phyloP scores from a whole-genome alignment of 768 basidiomycete genomes.

The Cyclocybe cylindracea region DNA sequence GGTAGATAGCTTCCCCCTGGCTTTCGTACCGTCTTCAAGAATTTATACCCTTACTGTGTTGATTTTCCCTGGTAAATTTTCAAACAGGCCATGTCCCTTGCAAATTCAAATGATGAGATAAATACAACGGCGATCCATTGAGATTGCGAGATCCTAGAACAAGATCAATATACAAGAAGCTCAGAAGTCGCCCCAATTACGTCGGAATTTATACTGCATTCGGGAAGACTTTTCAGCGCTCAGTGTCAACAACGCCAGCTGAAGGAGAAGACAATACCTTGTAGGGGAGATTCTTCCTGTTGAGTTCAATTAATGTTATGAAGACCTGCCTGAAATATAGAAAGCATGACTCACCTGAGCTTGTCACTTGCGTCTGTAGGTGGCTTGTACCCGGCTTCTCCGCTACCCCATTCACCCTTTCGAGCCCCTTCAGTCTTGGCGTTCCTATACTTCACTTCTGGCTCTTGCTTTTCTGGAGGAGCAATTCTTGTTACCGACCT shows the following conservation, averaged over 20 bases:
- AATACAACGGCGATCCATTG: neutral
- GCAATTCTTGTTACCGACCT: slow-evolving; percentile 54
- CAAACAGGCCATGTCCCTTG: neutral
- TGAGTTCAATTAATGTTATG: neutral
- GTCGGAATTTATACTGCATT: slow-evolving; percentile 88
- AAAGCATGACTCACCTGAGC: slow-evolving; percentile 52
- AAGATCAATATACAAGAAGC: slow-evolving; percentile 1
- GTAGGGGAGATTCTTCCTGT: slow-evolving; percentile 81
- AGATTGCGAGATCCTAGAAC: neutral
- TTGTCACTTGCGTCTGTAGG: slow-evolving; percentile 77
- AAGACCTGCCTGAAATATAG: neutral
- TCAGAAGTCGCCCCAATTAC: slow-evolving; percentile 87
- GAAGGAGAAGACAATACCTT: slow-evolving; percentile 55
- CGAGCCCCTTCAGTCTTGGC: slow-evolving; percentile 52
- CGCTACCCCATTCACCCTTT: slow-evolving; percentile 72
- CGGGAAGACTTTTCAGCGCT: slow-evolving; percentile 53
- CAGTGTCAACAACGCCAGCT: slow-evolving; percentile 22
- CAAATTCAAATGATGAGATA: slow-evolving; percentile 11
- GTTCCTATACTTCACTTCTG: slow-evolving; percentile 57
- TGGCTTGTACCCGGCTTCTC: slow-evolving; percentile 67
- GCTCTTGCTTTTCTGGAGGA: slow-evolving; percentile 74
- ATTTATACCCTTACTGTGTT: slow-evolving; percentile 6
- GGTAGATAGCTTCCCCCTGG: slow-evolving; percentile 43
- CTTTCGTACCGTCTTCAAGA: neutral
- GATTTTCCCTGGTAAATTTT: neutral